A percentile compares a stretch with the other conserved stretches of the same genome.
phyloP scores from a whole-genome alignment of 306 rosid species.

The Glycine tomentella region DNA sequence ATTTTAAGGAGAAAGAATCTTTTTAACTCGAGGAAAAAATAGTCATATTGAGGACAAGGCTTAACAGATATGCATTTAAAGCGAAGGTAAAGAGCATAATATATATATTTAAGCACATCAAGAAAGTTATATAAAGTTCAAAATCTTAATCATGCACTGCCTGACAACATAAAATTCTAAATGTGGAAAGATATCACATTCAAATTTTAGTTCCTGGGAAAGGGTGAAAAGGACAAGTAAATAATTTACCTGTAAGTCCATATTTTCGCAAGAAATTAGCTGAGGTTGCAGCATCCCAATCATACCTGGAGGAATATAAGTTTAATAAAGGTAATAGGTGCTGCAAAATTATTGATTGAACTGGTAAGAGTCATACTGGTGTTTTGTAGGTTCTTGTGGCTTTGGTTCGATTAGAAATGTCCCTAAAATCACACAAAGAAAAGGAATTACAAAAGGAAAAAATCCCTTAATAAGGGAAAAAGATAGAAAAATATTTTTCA shows the following conservation, averaged over 20 bases:
- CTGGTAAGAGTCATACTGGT: constrained; percentile 64
- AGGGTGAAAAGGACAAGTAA: background rate
- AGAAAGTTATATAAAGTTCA: background rate
- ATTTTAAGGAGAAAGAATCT: background rate
- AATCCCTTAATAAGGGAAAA: background rate
- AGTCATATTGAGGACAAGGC: background rate
- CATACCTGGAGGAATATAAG: constrained; percentile 70
- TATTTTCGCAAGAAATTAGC: constrained; percentile 88
- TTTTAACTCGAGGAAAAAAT: background rate
- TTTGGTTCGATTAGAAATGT: constrained; percentile 94
- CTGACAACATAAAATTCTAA: constrained; percentile 6
- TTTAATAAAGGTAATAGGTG: constrained; percentile 22
- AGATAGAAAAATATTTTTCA: background rate
- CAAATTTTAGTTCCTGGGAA: constrained; percentile 29
- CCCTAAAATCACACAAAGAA: constrained; percentile 57
- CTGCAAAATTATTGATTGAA: constrained; percentile 37
- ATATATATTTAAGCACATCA: no score
- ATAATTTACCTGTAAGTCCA: constrained; percentile 69
- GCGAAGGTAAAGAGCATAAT: no score
- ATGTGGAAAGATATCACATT: constrained; percentile 17
- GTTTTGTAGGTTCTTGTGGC: constrained; percentile 98
- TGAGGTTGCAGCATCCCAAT: constrained; percentile 99
- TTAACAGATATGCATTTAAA: constrained; percentile 12
- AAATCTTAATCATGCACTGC: constrained; percentile 1
- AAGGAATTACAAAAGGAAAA: background rate